Evolutionary conservation across 306 rosid genomes (phyloP).

Genomic region (Prunus persica): Prunus_persica_NCBIv2 NC_034009.1:41788001-41788500

Average conservation of each 20-base stretch:
- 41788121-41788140: neutral
- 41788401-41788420: slow-evolving; percentile 51
- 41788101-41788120: neutral
- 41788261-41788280: neutral
- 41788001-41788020: neutral
- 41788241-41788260: neutral
- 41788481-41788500: slow-evolving; percentile 13
- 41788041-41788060: neutral
- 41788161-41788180: neutral
- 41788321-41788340: neutral
- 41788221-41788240: neutral
- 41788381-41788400: slow-evolving; percentile 67
- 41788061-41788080: neutral
- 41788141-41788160: neutral
- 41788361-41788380: slow-evolving; percentile 31
- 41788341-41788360: neutral
- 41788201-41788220: neutral
- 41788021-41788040: too few species aligned
- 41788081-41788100: neutral
- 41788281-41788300: too few species aligned
- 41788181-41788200: neutral
- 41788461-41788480: slow-evolving; percentile 1
- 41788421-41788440: slow-evolving; percentile 28
- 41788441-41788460: neutral
- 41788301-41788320: neutral